Conservation (phyloP, 2,329 filamentous ascomycete genomes). For the Colletotrichum simmondsii region DNA sequence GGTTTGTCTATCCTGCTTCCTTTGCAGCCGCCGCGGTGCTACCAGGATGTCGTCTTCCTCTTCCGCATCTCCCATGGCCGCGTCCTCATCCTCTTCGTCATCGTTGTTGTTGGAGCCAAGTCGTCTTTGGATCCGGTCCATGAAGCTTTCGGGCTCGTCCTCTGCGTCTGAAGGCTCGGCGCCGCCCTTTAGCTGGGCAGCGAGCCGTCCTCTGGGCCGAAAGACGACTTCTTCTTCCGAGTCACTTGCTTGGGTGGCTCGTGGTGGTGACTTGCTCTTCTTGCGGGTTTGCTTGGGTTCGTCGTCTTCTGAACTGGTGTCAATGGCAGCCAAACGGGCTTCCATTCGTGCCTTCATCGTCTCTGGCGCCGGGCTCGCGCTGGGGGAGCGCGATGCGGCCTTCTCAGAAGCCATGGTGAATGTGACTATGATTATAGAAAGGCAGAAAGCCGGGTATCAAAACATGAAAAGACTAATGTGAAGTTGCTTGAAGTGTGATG, state of each 20-base stretch:
- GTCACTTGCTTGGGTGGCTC: not conserved
- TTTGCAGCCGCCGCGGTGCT: constrained; percentile 52
- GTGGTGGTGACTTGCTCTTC: constrained; percentile 10
- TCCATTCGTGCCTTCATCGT: constrained; percentile 64
- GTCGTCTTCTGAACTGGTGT: constrained; percentile 57
- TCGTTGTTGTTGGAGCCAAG: constrained; percentile 45
- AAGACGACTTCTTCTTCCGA: constrained; percentile 46
- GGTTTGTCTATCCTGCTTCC: constrained; percentile 47
- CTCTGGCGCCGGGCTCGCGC: constrained; percentile 51
- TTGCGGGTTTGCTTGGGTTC: constrained; percentile 26
- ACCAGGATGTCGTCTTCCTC: constrained; percentile 54
- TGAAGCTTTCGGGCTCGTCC: constrained; percentile 44
- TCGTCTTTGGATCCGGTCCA: constrained; percentile 56
- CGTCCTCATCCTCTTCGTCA: constrained; percentile 43
- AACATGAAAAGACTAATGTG: constrained; percentile 13
- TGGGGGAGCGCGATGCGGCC: constrained; percentile 56
- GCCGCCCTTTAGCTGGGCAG: constrained; percentile 68
- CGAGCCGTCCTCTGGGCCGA: constrained; percentile 71
- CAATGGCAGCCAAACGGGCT: constrained; percentile 62
- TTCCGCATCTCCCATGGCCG: constrained; percentile 44
- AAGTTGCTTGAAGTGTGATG: not conserved
- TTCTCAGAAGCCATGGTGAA: constrained; percentile 61
- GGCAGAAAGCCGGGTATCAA: constrained; percentile 18
- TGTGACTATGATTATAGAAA: not conserved
- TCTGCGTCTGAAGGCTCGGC: constrained; percentile 37